Percentiles rank a stretch among this genome's conserved stretches.
Evolutionary conservation across 345 rosid species (phyloP).

Genomic region (Linum tenue): DNA sequence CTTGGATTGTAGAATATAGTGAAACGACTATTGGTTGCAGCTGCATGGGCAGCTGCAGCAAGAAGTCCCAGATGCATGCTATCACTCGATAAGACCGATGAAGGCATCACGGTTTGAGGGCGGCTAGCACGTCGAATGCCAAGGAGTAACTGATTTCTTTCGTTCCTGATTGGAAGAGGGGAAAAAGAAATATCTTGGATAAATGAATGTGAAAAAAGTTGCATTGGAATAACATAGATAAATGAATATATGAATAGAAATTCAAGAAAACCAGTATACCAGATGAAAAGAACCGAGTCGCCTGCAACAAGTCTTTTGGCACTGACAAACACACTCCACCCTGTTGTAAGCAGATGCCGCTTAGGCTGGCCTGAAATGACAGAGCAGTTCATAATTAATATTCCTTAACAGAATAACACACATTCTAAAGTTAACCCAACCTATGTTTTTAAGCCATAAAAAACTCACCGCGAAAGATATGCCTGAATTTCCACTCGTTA

Average conservation of each 20-base stretch:
- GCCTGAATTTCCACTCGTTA: slow-evolving; percentile 98
- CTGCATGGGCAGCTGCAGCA: slow-evolving; percentile 95
- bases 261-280: slow-evolving; percentile 31
- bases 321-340: slow-evolving; percentile 99
- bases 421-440: not conserved
- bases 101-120: slow-evolving; percentile 88
- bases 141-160: slow-evolving; percentile 73
- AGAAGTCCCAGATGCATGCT: slow-evolving; percentile 95
- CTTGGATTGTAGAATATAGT: slow-evolving; percentile 84
- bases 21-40: slow-evolving; percentile 83
- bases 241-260: not conserved
- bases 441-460: not conserved
- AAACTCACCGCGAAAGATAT: slow-evolving; percentile 83
- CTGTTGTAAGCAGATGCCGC: slow-evolving; percentile 96
- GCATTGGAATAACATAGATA: not conserved
- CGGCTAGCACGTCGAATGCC: slow-evolving; percentile 75
- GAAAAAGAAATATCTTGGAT: not conserved
- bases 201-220: not conserved
- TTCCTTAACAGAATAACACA: too few relatives aligned
- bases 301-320: slow-evolving; percentile 97
- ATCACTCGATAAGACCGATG: slow-evolving; percentile 83
- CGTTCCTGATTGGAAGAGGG: slow-evolving; percentile 44
- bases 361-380: slow-evolving; percentile 79
- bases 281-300: slow-evolving; percentile 94
- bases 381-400: not conserved